Conservation (phyloP, 305 asterid genomes). For the Ajuga reptans region DNA sequence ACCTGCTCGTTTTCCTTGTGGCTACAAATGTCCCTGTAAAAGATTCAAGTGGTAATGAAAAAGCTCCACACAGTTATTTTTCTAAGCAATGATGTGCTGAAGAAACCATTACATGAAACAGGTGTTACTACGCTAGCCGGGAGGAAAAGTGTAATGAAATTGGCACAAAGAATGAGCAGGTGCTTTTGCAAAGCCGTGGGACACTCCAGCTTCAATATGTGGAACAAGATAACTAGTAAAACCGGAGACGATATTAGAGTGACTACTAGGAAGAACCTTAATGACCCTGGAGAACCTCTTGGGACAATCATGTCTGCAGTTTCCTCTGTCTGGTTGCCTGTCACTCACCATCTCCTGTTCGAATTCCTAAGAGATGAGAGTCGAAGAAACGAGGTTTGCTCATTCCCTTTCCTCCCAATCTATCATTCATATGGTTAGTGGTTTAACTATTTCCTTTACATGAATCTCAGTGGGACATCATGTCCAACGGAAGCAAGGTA, state of each 20-base stretch:
- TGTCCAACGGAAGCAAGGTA: constrained; percentile 46
- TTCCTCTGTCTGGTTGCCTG: constrained; percentile 68
- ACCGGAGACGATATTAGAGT: constrained; percentile 65
- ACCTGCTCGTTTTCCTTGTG: constrained; percentile 57
- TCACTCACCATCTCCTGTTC: constrained; percentile 50
- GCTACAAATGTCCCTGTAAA: constrained; percentile 83
- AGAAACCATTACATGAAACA: constrained; percentile 18
- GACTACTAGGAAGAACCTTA: constrained; percentile 55
- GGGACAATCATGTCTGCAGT: constrained; percentile 65
- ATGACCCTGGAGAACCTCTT: constrained; percentile 64
- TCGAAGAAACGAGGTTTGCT: constrained; percentile 57
- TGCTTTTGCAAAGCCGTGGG: constrained; percentile 61
- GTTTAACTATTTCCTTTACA: constrained; percentile 4
- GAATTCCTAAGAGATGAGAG: constrained; percentile 70
- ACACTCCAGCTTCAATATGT: constrained; percentile 60
- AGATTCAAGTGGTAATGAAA: constrained; percentile 57
- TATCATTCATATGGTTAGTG: not conserved
- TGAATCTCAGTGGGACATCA: constrained; percentile 66
- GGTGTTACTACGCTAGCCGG: constrained; percentile 78
- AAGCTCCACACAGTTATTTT: not conserved
- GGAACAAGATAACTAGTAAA: constrained; percentile 59
- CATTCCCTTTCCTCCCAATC: not conserved
- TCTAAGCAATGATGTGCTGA: not conserved
- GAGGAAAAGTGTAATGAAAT: constrained; percentile 58
- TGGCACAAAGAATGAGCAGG: constrained; percentile 74